phyloP scores from a whole-genome alignment of 164 flowering plant species.

The Vitis cinerea region DNA sequence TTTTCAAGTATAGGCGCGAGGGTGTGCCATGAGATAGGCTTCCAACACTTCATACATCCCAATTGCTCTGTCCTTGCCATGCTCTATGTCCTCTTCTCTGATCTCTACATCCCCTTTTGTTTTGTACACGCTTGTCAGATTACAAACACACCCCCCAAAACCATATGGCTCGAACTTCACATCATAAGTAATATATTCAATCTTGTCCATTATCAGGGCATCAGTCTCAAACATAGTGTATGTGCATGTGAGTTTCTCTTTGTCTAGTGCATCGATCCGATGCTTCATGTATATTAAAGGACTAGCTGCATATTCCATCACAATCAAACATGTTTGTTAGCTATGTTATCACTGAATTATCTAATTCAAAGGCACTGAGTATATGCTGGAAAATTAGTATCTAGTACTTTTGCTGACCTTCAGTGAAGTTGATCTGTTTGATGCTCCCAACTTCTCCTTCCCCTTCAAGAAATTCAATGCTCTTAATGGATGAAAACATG shows the following conservation, averaged over 20 bases:
- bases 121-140: background rate
- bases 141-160: conserved; percentile 3
- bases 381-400: too few species aligned
- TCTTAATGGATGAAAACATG: conserved; percentile 9
- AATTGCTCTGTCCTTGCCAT: background rate
- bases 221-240: conserved; percentile 12
- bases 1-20: conserved; percentile 5
- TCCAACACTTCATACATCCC: conserved; percentile 9
- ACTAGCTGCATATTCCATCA: conserved; percentile 2
- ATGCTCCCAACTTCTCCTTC: conserved; percentile 22
- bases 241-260: conserved; percentile 6
- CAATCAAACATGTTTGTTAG: too few species aligned
- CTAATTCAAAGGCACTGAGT: too few species aligned
- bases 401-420: background rate
- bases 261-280: conserved; percentile 10
- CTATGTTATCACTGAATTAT: too few species aligned
- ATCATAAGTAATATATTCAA: conserved; percentile 9
- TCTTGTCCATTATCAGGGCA: background rate
- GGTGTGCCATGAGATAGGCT: conserved; percentile 9
- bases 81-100: conserved; percentile 10
- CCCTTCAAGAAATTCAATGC: conserved; percentile 10
- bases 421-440: conserved; percentile 5
- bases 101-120: background rate
- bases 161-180: conserved; percentile 8
- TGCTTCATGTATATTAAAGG: conserved; percentile 5